Base-by-base conservation (phyloP, 441 rosid genomes). In the Flueggea neowawraea region DNA sequence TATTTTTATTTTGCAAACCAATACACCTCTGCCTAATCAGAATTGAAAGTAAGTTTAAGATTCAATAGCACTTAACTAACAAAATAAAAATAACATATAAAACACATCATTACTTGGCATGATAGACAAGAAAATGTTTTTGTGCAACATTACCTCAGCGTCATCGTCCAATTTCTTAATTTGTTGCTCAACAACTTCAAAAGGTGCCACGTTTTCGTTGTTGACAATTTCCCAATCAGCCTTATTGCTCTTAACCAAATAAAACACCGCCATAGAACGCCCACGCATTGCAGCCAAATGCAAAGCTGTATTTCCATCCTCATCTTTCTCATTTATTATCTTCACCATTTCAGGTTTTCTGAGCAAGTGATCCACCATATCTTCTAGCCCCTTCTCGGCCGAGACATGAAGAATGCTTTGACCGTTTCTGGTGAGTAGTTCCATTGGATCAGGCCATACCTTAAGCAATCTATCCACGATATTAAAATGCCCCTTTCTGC, bases 291-390 rank as follows among this genome's bases (percentile, higher is more conserved):
- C 31, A 9, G 77, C 77, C 15, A 76, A 54, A 66, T 72, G 72
- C 61, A 76, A 52, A 14, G 75, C 75, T 15, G 78, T 69, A 14
- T 73, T 77, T 58, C 75, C 81, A 43, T 64, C 41, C 10, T 31
- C 13, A 14, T 70, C 81, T 36, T 12, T 61, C 13, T 55, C 45
- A 48, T 77, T 73, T 16, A 60, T 14, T 1, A 64, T 64, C 16
- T 14, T 45, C n/a, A 39, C 31, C 2, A n/a, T 11, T 5, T 10
- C 3, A 3, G 5, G 2, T 2, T 14, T 6, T 17, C 14, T n/a
- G 2, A 68, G 59, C 22, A 64, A 14, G 49, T 41, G 61, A 4
- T 52, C 41, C 14, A 41, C 68, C 16, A 55, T 13, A 0, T 57
- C 16, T n/a, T 7, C 16, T 33, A 14, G 39, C n/a, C 71, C 76